Percentiles rank a stretch among this genome's conserved stretches.
These are phyloP conservation scores for Kwoniella newhampshirensis DNA, from an alignment of 768 basidiomycete genomes.

Conservation along the genomic window DNA sequence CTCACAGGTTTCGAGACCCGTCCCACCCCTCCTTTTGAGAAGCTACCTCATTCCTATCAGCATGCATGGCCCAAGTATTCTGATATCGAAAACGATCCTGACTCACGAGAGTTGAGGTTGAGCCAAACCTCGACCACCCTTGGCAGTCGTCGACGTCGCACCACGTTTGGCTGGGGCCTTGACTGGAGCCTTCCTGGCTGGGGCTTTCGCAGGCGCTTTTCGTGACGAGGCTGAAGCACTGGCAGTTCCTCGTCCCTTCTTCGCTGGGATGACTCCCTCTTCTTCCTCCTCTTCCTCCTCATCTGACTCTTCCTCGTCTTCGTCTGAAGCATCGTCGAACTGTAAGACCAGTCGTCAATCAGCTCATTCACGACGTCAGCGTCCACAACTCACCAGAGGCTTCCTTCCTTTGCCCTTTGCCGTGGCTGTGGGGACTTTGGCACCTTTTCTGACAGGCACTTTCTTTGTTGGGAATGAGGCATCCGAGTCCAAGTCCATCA, in stretches of 20 bases:
- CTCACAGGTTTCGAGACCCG: slow-evolving; percentile 30
- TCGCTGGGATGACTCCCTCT: slow-evolving; percentile 33
- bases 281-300: slow-evolving; percentile 48
- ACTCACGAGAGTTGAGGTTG: slow-evolving; percentile 27
- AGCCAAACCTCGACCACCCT: slow-evolving; percentile 8
- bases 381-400: slow-evolving; percentile 35
- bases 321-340: slow-evolving; percentile 38
- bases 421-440: slow-evolving; percentile 44
- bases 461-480: slow-evolving; percentile 60
- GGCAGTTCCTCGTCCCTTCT: slow-evolving; percentile 26
- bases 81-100: not conserved
- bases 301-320: slow-evolving; percentile 45
- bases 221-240: slow-evolving; percentile 54
- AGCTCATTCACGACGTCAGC: not conserved
- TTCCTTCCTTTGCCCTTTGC: slow-evolving; percentile 32
- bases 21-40: slow-evolving; percentile 20
- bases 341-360: too few relatives aligned
- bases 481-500: slow-evolving; percentile 56
- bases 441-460: slow-evolving; percentile 41
- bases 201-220: slow-evolving; percentile 61
- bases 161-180: slow-evolving; percentile 3
- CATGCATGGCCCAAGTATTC: not conserved
- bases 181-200: slow-evolving; percentile 43
- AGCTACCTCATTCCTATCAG: slow-evolving; percentile 8
- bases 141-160: slow-evolving; percentile 9